These are phyloP conservation scores for Tilletia caries DNA, from an alignment of 1,284 basidiomycete species.

Conservation along the genomic window DNA sequence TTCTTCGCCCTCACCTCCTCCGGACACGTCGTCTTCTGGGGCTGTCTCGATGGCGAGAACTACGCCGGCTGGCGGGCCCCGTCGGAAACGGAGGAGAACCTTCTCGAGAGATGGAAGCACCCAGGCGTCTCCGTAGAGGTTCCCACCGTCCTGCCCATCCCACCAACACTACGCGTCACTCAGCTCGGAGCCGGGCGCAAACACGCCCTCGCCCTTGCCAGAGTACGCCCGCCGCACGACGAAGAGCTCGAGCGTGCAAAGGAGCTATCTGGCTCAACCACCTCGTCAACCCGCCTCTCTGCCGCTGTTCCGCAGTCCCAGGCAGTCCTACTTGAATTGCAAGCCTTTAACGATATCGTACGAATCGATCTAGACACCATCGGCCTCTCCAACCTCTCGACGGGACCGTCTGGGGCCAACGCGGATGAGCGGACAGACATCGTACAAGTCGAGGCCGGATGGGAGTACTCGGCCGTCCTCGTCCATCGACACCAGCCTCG, in stretches of 20 bases:
- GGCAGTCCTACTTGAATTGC: constrained; percentile 30
- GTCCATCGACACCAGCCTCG: constrained; percentile 7
- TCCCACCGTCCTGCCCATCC: constrained; percentile 22
- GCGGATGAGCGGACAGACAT: constrained; percentile 14
- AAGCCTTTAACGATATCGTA: constrained; percentile 25
- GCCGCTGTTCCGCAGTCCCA: constrained; percentile 9
- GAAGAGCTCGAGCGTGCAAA: not conserved
- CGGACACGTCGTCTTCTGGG: constrained; percentile 30
- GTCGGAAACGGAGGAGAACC: not conserved
- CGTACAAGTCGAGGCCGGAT: constrained; percentile 37
- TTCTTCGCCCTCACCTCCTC: constrained; percentile 31
- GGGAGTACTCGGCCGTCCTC: constrained; percentile 30
- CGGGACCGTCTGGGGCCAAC: not conserved
- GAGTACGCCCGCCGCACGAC: not conserved
- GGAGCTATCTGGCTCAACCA: not conserved
- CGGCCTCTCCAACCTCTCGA: not conserved
- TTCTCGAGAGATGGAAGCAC: constrained; percentile 12
- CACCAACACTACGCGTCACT: constrained; percentile 15
- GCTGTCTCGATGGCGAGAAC: constrained; percentile 26
- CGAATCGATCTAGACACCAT: constrained; percentile 15
- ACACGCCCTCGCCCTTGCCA: constrained; percentile 64
- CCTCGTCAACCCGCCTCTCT: not conserved
- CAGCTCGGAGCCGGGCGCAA: constrained; percentile 63
- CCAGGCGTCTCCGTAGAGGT: constrained; percentile 66
- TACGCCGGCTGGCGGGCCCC: not conserved